Percentiles rank a stretch among this genome's conserved stretches.
Conservation (phyloP, 768 basidiomycete species). For the Boletus pseudo-olivaceus region DNA sequence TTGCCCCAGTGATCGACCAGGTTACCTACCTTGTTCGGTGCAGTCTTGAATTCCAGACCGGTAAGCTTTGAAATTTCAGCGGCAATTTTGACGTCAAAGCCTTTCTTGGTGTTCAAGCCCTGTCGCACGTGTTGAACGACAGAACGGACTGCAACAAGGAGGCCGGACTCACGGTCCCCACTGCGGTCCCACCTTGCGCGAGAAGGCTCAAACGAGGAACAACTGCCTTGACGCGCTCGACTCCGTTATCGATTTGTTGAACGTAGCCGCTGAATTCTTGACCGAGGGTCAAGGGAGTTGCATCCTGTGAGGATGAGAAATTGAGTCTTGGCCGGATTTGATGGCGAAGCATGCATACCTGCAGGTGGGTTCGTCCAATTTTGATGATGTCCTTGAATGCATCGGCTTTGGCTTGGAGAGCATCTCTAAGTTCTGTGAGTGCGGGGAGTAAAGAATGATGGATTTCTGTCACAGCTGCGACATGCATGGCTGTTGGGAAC, state of each 20-base stretch:
- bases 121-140: constrained; percentile 30
- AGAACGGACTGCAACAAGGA: neutral
- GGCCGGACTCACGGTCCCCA: constrained; percentile 75
- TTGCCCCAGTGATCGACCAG: neutral
- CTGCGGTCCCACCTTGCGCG: constrained; percentile 98
- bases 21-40: constrained; percentile 85
- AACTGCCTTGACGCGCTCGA: constrained; percentile 75
- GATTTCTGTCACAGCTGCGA: constrained; percentile 92
- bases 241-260: constrained; percentile 88
- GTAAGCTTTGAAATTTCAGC: constrained; percentile 88
- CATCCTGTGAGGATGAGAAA: constrained; percentile 57
- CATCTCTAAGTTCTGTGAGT: constrained; percentile 76
- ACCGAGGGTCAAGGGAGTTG: constrained; percentile 94
- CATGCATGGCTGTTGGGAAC: constrained; percentile 99
- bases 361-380: constrained; percentile 96
- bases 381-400: constrained; percentile 92
- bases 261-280: constrained; percentile 99
- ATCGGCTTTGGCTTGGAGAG: constrained; percentile 77
- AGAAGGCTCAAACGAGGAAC: constrained; percentile 84
- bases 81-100: constrained; percentile 94
- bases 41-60: constrained; percentile 88
- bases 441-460: constrained; percentile 78
- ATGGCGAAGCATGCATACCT: constrained; percentile 39
- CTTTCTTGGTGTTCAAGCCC: constrained; percentile 96
- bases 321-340: neutral